A percentile compares a stretch with the other conserved stretches of the same genome.
phyloP scores from a whole-genome alignment of 495 filamentous ascomycete genomes.

The Xylaria nigripes region DNA sequence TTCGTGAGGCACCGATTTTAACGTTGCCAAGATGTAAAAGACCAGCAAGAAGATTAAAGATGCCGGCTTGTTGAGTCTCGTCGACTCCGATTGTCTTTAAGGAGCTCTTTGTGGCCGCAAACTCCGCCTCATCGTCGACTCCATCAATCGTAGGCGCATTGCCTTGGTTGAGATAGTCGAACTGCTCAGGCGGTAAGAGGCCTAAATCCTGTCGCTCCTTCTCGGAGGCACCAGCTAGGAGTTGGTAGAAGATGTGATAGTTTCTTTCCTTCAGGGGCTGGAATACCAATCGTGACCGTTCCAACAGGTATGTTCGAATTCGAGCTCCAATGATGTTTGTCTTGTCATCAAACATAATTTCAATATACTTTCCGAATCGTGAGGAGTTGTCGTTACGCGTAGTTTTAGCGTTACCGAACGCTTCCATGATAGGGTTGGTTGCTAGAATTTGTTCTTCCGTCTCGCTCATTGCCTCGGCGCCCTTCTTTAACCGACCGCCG shows the following conservation, averaged over 20 bases:
- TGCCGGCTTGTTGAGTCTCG: conserved; percentile 63
- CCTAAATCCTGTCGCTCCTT: conserved; percentile 69
- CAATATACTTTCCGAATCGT: conserved; percentile 98
- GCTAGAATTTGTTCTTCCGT: conserved; percentile 97
- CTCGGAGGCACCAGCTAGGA: conserved; percentile 89
- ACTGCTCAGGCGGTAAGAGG: conserved; percentile 76
- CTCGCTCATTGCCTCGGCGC: conserved; percentile 86
- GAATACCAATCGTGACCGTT: conserved; percentile 95
- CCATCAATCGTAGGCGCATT: conserved; percentile 85
- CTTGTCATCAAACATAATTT: conserved; percentile 95
- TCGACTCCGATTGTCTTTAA: conserved; percentile 81
- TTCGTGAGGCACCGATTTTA: conserved; percentile 84
- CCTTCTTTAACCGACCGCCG: conserved; percentile 66
- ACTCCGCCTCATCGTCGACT: conserved; percentile 93
- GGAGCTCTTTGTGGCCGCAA: conserved; percentile 76
- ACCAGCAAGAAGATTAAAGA: conserved; percentile 87
- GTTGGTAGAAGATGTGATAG: conserved; percentile 98
- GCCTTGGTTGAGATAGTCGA: conserved; percentile 94
- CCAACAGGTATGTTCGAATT: conserved; percentile 90
- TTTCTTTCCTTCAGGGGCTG: conserved; percentile 96
- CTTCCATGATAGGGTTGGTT: conserved; percentile 99
- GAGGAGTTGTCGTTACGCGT: conserved; percentile 99
- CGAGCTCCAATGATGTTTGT: conserved; percentile 97
- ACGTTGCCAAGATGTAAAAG: conserved; percentile 93
- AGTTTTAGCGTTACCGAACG: conserved; percentile 98